Base-by-base conservation (phyloP, 1,284 basidiomycete genomes). In the Sporisorium scitamineum region DNA sequence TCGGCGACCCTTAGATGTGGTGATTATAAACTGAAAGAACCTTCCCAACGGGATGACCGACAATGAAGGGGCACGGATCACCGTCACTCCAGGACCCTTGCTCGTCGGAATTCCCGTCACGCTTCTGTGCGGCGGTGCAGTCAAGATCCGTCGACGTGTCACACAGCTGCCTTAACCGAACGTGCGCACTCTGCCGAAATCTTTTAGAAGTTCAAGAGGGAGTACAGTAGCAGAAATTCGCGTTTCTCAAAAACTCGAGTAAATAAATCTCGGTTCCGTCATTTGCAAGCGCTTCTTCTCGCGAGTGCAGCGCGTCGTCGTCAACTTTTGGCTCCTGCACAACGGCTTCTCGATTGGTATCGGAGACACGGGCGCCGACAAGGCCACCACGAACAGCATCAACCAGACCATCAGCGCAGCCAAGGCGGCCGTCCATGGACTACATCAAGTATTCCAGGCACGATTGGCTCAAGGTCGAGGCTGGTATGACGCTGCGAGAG, bases 331-430 rank as follows among this genome's bases (percentile, higher is more conserved):
- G 97, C 90, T 99, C 9, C 92, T 99, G 87, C 97, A 99, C 87
- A 96, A 96, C 79, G 95, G 97, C 44, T 99, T 99, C 89, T 95
- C 93, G 82, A 98, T 99, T 76, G 97, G 97, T 73, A 99, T 99
- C 76, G 97, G 96, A 48, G 97, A 99, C 86, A 99, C 97, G 1
- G 96, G 99, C 58, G 95, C 96, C 16, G 96, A 97, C 84, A 89
- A 90, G 75, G 90, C 88, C 26, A 97, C 95, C 94, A 95, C 89
- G 87, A 34, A 90, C 89, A 81, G 73, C 81, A 97, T 99, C 85
- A 94, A 92, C 9, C 87, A 92, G 66, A 92, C 91, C 59, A 96
- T 99, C 75, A 89, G 90, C 10, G 89, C 91, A 68, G 92, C 92
- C 73, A 98, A 98, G 88, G 67, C 71, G 13, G 80, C 80, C 32